Evolutionary conservation across 495 filamentous ascomycete species (phyloP).

Genomic region (Chaetomium tenue): DNA sequence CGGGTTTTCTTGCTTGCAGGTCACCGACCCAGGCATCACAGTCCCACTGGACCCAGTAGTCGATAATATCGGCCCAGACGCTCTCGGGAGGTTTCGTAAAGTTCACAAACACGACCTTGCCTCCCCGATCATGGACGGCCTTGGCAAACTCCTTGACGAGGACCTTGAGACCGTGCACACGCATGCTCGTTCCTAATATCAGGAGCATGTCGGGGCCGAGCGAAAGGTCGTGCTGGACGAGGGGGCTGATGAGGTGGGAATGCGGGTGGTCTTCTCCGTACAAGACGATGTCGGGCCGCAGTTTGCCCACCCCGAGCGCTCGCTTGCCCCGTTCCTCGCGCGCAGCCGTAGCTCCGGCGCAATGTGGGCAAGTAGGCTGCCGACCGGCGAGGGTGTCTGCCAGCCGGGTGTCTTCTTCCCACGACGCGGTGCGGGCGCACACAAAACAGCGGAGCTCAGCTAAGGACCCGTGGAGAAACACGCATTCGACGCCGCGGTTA

Average conservation of each 20-base stretch:
- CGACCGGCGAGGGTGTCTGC: conserved; percentile 53
- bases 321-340: conserved; percentile 61
- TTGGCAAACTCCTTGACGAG: conserved; percentile 69
- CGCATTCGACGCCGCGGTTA: conserved; percentile 57
- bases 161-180: conserved; percentile 65
- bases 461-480: conserved; percentile 65
- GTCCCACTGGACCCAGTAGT: conserved; percentile 69
- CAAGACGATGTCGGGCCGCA: conserved; percentile 66
- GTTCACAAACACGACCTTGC: conserved; percentile 68
- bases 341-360: conserved; percentile 53
- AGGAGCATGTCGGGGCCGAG: conserved; percentile 62
- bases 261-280: conserved; percentile 70
- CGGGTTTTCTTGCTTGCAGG: conserved; percentile 53
- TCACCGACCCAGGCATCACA: conserved; percentile 68
- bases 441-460: conserved; percentile 60
- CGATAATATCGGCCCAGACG: conserved; percentile 64
- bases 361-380: conserved; percentile 63
- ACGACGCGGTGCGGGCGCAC: conserved; percentile 57
- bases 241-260: conserved; percentile 58
- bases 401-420: conserved; percentile 55
- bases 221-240: conserved; percentile 62
- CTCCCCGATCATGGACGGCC: conserved; percentile 60
- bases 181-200: conserved; percentile 66
- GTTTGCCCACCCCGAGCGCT: conserved; percentile 58
- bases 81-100: conserved; percentile 65